These are phyloP conservation scores for Plasmodium coatneyi DNA, from an alignment of 169 alveolate species.

Conservation along the genomic window DNA sequence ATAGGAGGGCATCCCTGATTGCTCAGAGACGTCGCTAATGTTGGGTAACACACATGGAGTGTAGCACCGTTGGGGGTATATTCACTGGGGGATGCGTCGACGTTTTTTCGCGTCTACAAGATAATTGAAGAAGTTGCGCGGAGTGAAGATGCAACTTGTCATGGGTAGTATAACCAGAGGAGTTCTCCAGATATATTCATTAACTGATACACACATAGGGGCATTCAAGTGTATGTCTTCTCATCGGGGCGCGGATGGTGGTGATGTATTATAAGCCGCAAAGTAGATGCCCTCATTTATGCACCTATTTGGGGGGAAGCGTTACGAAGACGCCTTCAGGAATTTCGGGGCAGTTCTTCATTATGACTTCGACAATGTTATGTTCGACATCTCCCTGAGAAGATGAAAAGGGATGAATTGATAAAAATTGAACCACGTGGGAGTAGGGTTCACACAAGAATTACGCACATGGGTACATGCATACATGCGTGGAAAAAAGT, in stretches of 20 bases:
- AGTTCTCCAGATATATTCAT: background rate
- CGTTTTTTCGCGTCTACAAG: background rate
- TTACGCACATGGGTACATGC: background rate
- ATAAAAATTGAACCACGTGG: background rate
- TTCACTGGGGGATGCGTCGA: background rate
- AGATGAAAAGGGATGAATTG: background rate
- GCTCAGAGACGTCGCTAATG: background rate
- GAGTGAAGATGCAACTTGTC: background rate
- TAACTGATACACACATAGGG: background rate
- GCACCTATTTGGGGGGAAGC: slow-evolving; percentile 76
- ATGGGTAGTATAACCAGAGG: background rate
- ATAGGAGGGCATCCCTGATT: background rate
- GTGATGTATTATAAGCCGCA: background rate
- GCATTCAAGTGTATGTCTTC: background rate
- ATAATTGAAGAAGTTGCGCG: background rate
- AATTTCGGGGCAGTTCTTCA: slow-evolving; percentile 80
- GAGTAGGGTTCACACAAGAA: background rate
- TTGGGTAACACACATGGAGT: background rate
- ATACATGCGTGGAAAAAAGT: background rate
- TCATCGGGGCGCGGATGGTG: background rate
- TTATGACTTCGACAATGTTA: slow-evolving; percentile 78
- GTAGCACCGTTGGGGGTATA: background rate
- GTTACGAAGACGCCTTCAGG: slow-evolving; percentile 80
- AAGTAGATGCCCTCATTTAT: background rate
- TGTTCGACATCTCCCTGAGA: slow-evolving; percentile 86